These are phyloP conservation scores for Tausonia pullulans DNA, from an alignment of 1,284 basidiomycete species.

Conservation along the genomic window DNA sequence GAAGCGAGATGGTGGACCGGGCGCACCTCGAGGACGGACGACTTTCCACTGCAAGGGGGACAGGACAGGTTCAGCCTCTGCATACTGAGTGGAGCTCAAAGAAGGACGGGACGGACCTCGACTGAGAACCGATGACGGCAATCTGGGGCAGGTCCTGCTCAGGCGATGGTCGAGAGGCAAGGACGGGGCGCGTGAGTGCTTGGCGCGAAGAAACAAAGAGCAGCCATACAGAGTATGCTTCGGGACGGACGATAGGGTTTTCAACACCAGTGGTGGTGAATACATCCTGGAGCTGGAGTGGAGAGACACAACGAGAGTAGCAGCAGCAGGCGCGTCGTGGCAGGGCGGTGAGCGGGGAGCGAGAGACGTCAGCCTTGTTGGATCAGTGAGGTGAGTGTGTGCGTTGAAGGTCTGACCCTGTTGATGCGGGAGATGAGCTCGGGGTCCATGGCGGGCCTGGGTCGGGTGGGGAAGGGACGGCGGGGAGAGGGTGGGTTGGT, in stretches of 20 bases:
- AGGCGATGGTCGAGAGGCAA: background rate
- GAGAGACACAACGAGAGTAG: background rate
- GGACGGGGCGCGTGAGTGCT: background rate
- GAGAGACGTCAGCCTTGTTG: background rate
- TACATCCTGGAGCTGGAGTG: slow-evolving; percentile 40
- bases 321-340: background rate
- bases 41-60: slow-evolving; percentile 33
- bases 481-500: background rate
- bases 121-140: slow-evolving; percentile 43
- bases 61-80: background rate
- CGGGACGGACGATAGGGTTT: slow-evolving; percentile 34
- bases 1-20: background rate
- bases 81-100: background rate
- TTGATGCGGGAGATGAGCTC: slow-evolving; percentile 37
- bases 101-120: slow-evolving; percentile 30
- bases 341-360: background rate
- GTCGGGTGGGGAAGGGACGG: background rate
- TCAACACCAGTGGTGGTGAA: slow-evolving; percentile 40
- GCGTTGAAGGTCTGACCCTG: slow-evolving; percentile 27
- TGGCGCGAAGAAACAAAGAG: background rate
- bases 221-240: background rate
- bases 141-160: slow-evolving; percentile 44
- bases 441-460: slow-evolving; percentile 32
- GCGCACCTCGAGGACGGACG: slow-evolving; percentile 41
- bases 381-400: too few relatives aligned